These are phyloP conservation scores for Tremellales sp. DNA, from an alignment of 1,284 basidiomycete species.

Conservation along the genomic window DNA sequence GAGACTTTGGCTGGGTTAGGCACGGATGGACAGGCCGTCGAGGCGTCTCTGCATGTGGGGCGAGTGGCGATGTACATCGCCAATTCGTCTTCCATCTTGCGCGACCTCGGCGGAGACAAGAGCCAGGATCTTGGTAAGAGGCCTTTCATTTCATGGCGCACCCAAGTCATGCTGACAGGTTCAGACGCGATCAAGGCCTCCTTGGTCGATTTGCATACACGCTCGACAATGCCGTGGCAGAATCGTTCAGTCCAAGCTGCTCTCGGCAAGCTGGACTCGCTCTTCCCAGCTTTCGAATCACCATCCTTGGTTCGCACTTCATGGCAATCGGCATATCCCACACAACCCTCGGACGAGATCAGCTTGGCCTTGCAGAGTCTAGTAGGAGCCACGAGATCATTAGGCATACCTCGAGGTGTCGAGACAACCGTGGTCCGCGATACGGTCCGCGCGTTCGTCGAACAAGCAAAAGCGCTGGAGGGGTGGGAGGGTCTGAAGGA, in stretches of 20 bases:
- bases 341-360: slow-evolving; percentile 24
- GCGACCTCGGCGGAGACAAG: too few relatives aligned
- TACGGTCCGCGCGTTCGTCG: slow-evolving; percentile 24
- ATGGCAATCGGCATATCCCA: slow-evolving; percentile 37
- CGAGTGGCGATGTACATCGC: slow-evolving; percentile 40
- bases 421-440: slow-evolving; percentile 16
- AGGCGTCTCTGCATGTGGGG: slow-evolving; percentile 42
- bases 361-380: slow-evolving; percentile 34
- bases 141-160: too few relatives aligned
- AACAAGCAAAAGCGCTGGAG: slow-evolving; percentile 16
- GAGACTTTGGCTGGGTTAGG: slow-evolving; percentile 27
- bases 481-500: slow-evolving; percentile 22
- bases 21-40: slow-evolving; percentile 16
- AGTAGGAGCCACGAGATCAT: slow-evolving; percentile 22
- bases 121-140: too few relatives aligned
- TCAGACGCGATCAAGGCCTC: slow-evolving; percentile 5
- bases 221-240: slow-evolving; percentile 31
- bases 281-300: slow-evolving; percentile 24
- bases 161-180: too few relatives aligned
- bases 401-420: slow-evolving; percentile 35
- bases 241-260: slow-evolving; percentile 19
- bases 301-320: slow-evolving; percentile 21
- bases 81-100: slow-evolving; percentile 21
- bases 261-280: slow-evolving; percentile 15
- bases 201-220: slow-evolving; percentile 26